phyloP scores from a whole-genome alignment of 2,329 filamentous ascomycete genomes.

The Periconia sp. region DNA sequence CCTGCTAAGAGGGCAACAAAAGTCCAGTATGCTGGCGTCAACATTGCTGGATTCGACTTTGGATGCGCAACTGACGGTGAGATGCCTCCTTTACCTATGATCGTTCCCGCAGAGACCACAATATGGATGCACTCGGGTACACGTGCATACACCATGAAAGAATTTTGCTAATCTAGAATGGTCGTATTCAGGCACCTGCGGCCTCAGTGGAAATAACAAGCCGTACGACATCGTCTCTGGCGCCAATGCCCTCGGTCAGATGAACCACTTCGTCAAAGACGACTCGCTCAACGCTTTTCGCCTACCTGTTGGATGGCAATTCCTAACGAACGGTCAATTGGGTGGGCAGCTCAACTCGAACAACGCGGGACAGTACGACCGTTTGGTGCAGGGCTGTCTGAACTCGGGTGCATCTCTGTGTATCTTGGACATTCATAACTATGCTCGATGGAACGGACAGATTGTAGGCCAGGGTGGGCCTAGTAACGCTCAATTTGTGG shows the following conservation, averaged over 20 bases:
- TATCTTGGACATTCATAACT: conserved; percentile 57
- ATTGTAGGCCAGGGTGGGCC: conserved; percentile 69
- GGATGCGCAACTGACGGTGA: conserved; percentile 40
- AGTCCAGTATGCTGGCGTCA: conserved; percentile 40
- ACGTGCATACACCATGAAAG: too few relatives aligned
- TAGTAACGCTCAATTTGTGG: conserved; percentile 59
- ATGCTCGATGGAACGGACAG: conserved; percentile 59
- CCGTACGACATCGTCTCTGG: conserved; percentile 20
- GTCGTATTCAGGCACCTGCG: conserved; percentile 14
- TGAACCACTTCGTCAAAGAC: conserved; percentile 59
- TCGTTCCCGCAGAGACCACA: too few relatives aligned
- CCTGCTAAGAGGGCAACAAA: conserved; percentile 7
- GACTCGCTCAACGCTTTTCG: conserved; percentile 60
- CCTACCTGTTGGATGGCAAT: conserved; percentile 63
- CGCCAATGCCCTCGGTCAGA: conserved; percentile 50
- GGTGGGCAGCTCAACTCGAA: conserved; percentile 52
- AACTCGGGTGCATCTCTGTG: conserved; percentile 57
- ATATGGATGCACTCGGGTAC: too few relatives aligned
- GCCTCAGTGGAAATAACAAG: conserved; percentile 15
- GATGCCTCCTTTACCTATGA: too few relatives aligned
- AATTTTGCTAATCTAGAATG: too few relatives aligned
- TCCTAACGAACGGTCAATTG: conserved; percentile 56
- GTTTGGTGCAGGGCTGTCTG: conserved; percentile 59
- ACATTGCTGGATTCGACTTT: conserved; percentile 55
- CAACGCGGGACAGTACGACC: conserved; percentile 57